Evolutionary conservation across 2,329 filamentous ascomycete species (phyloP), one percentile per base, ranked within the genome.

Genomic region (Cryphonectria carpinicola): DNA sequence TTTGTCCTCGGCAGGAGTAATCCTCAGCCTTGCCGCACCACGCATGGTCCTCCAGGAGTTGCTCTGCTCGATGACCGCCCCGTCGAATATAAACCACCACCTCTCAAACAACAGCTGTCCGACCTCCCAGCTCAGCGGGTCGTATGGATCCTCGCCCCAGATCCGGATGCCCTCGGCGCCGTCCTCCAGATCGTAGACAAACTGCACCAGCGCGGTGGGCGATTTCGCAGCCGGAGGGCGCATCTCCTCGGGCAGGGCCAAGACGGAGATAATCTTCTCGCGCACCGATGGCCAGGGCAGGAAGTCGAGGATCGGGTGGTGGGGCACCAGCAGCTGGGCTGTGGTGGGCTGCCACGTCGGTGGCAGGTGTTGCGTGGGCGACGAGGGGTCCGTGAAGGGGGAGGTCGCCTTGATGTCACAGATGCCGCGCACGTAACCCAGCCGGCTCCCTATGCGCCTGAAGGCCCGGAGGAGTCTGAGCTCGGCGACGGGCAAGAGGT

Each of bases 41-140:
- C 86, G 81, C 67, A 46, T 82, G 67, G 74, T 80, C 72, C 87
- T 81, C 81, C 83, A 82, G 66, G 81, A 78, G 77, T 90, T 89
- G 75, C 86, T 87, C 67, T 82, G 82, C 61, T 84, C 82, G n/a
- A 90, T 77, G 22, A 89, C 82, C 14, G 80, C 79, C 11, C 81
- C 76, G 74, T 90, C 87, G 75, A 90, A 86, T 49, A 87, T 77
- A 78, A 88, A 89, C 87, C 87, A 90, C 88, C 88, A 90, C 56
- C 84, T 82, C 77, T 85, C 82, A 76, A 89, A 89, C 32, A 89
- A 78, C n/a, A 83, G 75, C 77, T 89, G 86, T 1, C 87, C 87
- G 17, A 89, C 81, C 76, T 90, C 88, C 87, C 87, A 90, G 41
- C 80, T 81, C 35, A 77, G 76, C 7, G 81, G 78, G 65, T 86